phyloP scores from a whole-genome alignment of 1,139 yeast species.

The Pichia kudriavzevii region DNA sequence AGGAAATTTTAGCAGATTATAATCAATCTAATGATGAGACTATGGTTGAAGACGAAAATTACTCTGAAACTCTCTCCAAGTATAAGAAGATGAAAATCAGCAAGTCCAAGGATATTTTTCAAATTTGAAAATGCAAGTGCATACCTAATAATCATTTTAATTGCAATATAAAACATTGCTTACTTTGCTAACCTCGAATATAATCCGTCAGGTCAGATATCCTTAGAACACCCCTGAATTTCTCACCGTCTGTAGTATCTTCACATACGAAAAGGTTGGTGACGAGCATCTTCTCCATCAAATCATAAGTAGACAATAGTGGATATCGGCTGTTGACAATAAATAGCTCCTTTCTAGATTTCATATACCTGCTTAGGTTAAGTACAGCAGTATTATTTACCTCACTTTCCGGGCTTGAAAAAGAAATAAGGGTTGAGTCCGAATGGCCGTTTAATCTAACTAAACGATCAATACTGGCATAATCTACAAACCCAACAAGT shows the following conservation, averaged over 20 bases:
- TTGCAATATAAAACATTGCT: neutral
- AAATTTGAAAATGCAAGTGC: conserved; percentile 7
- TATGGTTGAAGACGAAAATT: conserved; percentile 5
- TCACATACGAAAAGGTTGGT: conserved; percentile 21
- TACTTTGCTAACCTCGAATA: conserved; percentile 4
- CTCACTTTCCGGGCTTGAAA: conserved; percentile 2
- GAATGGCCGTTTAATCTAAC: conserved; percentile 1
- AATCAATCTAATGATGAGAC: conserved; percentile 1
- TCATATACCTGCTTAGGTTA: conserved; percentile 6
- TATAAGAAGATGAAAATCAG: conserved; percentile 15
- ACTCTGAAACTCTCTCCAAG: neutral
- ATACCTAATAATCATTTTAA: neutral
- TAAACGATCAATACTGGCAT: conserved; percentile 5
- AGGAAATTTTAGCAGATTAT: conserved; percentile 2
- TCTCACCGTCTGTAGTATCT: conserved; percentile 6
- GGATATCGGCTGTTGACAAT: conserved; percentile 21
- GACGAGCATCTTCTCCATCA: conserved; percentile 27
- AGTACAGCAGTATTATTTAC: conserved; percentile 2
- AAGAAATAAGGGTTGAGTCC: conserved; percentile 5
- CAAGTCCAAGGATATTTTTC: conserved; percentile 17
- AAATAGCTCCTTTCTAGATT: conserved; percentile 13
- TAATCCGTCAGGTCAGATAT: conserved; percentile 21
- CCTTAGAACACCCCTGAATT: conserved; percentile 25
- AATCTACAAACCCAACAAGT: conserved; percentile 13
- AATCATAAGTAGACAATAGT: conserved; percentile 26